These are phyloP conservation scores for Plasmopara viticola DNA, from an alignment of 352 stramenopile genomes.

Conservation along the genomic window DNA sequence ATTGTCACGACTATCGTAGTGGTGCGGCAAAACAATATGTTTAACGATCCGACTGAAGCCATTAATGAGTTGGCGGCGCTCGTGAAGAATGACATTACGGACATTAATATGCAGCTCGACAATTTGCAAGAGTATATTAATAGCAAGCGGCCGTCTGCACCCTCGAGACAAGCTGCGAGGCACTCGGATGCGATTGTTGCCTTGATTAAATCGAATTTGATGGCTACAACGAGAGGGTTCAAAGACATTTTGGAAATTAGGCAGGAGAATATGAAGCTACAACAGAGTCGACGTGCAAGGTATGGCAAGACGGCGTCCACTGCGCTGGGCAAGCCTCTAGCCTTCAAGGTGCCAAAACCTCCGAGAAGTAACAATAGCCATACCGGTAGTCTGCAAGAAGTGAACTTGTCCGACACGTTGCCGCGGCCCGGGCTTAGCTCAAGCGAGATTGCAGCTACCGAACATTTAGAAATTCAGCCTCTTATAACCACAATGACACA, in stretches of 20 bases:
- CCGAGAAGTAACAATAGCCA: constrained; percentile 28
- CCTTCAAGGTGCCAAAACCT: constrained; percentile 46
- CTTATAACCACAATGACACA: constrained; percentile 71
- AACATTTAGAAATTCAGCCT: constrained; percentile 43
- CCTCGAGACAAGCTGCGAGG: constrained; percentile 63
- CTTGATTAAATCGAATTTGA: constrained; percentile 81
- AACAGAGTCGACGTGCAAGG: constrained; percentile 66
- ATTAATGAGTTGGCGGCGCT: constrained; percentile 79
- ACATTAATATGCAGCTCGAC: constrained; percentile 82
- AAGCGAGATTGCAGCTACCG: constrained; percentile 2
- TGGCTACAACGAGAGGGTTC: constrained; percentile 71
- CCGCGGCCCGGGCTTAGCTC: constrained; percentile 38
- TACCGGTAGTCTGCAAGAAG: constrained; percentile 23
- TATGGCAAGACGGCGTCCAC: constrained; percentile 74
- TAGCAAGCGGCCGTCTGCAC: constrained; percentile 48
- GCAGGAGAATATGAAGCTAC: constrained; percentile 85
- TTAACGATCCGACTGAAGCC: constrained; percentile 77
- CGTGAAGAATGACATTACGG: constrained; percentile 84
- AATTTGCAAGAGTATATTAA: constrained; percentile 79
- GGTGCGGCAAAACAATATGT: constrained; percentile 86
- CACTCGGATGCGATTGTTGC: constrained; percentile 80
- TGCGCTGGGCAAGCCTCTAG: constrained; percentile 65
- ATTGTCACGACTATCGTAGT: constrained; percentile 32
- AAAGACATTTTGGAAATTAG: constrained; percentile 82
- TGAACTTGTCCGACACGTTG: constrained; percentile 44